Evolutionary conservation across 164 flowering plant species (phyloP).

Genomic region (Magnolia officinalis): DNA sequence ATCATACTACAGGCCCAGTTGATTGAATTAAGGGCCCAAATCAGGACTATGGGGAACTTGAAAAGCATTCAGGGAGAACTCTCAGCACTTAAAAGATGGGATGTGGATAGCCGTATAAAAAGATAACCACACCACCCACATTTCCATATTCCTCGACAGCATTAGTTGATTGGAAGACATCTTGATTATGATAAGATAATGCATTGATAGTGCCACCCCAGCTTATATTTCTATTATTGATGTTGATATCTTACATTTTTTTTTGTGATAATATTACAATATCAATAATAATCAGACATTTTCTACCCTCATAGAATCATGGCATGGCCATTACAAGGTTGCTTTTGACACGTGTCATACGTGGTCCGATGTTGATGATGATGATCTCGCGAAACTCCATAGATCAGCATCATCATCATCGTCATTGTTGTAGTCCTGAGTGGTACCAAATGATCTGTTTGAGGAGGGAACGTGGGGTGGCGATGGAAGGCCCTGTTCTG

Average conservation of each 20-base stretch:
- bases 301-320: too few relatives aligned
- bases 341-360: neutral
- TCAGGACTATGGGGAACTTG: neutral
- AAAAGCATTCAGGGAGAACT: neutral
- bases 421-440: slow-evolving; percentile 30
- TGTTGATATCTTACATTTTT: neutral
- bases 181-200: slow-evolving; percentile 25
- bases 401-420: slow-evolving; percentile 45
- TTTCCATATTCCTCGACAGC: slow-evolving; percentile 5
- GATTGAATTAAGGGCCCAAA: too few relatives aligned
- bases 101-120: neutral
- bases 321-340: neutral
- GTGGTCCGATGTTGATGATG: slow-evolving; percentile 54
- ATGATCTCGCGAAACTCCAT: slow-evolving; percentile 55
- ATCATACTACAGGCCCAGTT: too few relatives aligned
- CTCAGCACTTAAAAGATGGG: neutral
- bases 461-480: slow-evolving; percentile 1
- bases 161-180: slow-evolving; percentile 29
- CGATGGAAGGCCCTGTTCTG: slow-evolving; percentile 2
- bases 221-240: slow-evolving; percentile 13
- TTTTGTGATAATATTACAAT: slow-evolving; percentile 27
- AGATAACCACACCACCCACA: slow-evolving; percentile 10
- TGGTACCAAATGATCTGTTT: slow-evolving; percentile 11
- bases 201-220: slow-evolving; percentile 39
- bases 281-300: slow-evolving; percentile 10